phyloP scores from a whole-genome alignment of 2,329 filamentous ascomycete species.

The Pyrenophora teres region DNA sequence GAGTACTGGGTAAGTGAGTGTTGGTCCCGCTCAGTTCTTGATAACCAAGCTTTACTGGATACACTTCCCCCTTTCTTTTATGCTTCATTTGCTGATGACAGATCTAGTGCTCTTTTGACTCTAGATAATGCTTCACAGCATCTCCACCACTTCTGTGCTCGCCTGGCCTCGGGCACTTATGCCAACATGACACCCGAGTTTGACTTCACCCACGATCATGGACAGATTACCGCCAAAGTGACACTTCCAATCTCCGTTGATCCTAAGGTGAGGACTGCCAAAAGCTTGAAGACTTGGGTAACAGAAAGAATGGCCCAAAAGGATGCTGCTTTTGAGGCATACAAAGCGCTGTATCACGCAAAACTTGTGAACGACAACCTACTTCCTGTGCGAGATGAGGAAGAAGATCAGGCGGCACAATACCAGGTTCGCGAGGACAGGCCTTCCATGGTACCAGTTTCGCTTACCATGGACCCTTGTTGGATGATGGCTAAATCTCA shows the following conservation, averaged over 20 bases:
- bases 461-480: constrained; percentile 41
- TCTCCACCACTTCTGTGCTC: constrained; percentile 78
- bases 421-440: constrained; percentile 31
- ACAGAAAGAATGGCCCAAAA: constrained; percentile 74
- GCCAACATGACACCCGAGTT: constrained; percentile 72
- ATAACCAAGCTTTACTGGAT: not conserved
- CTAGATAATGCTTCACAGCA: constrained; percentile 75
- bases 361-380: constrained; percentile 79
- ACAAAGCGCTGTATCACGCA: constrained; percentile 68
- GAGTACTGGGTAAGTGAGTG: constrained; percentile 34
- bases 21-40: not conserved
- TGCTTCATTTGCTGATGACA: not conserved
- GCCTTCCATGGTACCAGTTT: constrained; percentile 34
- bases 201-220: constrained; percentile 52
- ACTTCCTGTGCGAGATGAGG: constrained; percentile 61
- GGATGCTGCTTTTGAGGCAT: constrained; percentile 84
- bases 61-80: not conserved
- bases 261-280: constrained; percentile 60
- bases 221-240: constrained; percentile 61
- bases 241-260: constrained; percentile 73
- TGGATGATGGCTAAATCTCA: constrained; percentile 18
- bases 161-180: constrained; percentile 62
- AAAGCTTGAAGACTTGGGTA: constrained; percentile 63
- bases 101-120: constrained; percentile 66
- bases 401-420: constrained; percentile 23